A percentile compares a stretch with the other conserved stretches of the same genome.
phyloP scores from a whole-genome alignment of 1,139 yeast genomes.

The Kazachstania sp. region DNA sequence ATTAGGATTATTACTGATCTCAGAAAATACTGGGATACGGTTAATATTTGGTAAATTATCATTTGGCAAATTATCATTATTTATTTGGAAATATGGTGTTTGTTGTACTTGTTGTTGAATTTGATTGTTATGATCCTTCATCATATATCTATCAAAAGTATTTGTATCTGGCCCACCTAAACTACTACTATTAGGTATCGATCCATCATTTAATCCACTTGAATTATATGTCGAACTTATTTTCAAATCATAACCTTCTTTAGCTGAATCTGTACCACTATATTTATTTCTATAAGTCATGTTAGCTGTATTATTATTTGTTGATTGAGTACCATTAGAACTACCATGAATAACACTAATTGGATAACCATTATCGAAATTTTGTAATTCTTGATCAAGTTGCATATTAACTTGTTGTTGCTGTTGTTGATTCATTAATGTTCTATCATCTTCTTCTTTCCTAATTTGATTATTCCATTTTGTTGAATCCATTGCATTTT shows the following conservation, averaged over 20 bases:
- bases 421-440: background rate
- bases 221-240: background rate
- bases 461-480: constrained; percentile 26
- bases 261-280: background rate
- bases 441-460: constrained; percentile 1
- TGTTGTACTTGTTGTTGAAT: background rate
- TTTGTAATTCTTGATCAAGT: background rate
- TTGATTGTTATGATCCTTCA: background rate
- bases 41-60: constrained; percentile 1
- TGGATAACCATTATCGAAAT: background rate
- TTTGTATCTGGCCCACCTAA: background rate
- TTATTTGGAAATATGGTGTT: background rate
- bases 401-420: background rate
- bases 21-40: constrained; percentile 1
- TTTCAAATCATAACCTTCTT: constrained; percentile 1
- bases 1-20: background rate
- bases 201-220: constrained; percentile 1
- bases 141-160: background rate
- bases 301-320: background rate
- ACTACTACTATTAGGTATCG: background rate
- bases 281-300: background rate
- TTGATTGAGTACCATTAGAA: background rate
- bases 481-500: constrained; percentile 29
- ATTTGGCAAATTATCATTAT: background rate
- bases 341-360: background rate